Base-by-base conservation (phyloP, 495 filamentous ascomycete genomes). In the Penicillium tannophilum region DNA sequence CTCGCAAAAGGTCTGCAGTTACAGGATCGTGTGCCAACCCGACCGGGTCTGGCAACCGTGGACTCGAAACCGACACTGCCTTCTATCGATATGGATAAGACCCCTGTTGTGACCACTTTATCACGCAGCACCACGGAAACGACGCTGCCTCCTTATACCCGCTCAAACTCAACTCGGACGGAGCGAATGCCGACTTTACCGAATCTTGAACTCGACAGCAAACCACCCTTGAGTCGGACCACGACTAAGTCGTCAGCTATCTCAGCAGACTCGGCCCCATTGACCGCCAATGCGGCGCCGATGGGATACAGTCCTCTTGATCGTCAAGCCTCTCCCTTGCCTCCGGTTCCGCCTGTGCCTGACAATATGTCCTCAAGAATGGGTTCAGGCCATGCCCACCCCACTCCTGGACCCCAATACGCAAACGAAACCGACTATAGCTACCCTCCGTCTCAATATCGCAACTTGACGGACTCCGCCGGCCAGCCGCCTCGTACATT, bases 1-100 rank as follows among this genome's bases (percentile, higher is more conserved):
- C 69, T 98, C 46, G 86, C 85, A 33, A 90, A 91, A 58, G 89
- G 93, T 20, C 82, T 84, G 71, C 66, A 79, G 72, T 62, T 83
- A 68, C 84, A 83, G 50, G 83, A 86, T 58, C 76, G 76, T 56
- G 84, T 78, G 70, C 85, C 77, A 31, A 79, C 66, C 11, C 64
- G 71, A 19, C 74, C 80, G 1, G 83, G 78, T 64, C 81, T 83
- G 58, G 78, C 68, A 36, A 83, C 82, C 20, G 75, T 79, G 4
- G 79, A 80, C 49, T 63, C 79, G 45, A 83, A 79, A 64, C 89
- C 91, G 4, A 92, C 89, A 0, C 59, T 93, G 26, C 90, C 89
- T 6, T 79, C 82, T 6, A 55, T 90, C 12, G 78, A 85, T 30
- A 58, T 65, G 41, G 85, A 89, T 59, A 83, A 85, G 63, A 72